Evolutionary conservation across 2,329 filamentous ascomycete genomes (phyloP).

Genomic region (Aciculosporium take): DNA sequence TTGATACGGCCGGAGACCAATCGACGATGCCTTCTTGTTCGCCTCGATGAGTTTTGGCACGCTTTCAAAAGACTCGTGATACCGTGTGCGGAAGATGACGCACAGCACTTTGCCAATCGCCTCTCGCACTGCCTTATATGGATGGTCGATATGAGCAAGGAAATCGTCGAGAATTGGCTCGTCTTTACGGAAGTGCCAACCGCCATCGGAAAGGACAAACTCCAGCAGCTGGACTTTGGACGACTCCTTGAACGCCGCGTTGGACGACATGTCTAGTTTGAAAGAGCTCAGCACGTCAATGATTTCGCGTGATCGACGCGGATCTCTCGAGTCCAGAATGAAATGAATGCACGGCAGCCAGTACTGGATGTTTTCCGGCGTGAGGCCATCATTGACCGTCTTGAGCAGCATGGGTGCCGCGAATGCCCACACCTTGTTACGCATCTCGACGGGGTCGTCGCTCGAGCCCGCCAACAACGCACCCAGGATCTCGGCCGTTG

Average conservation of each 20-base stretch:
- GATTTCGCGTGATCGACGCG: slow-evolving; percentile 72
- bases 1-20: slow-evolving; percentile 73
- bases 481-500: slow-evolving; percentile 84
- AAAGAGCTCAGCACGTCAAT: slow-evolving; percentile 73
- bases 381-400: slow-evolving; percentile 82
- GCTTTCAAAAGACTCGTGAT: slow-evolving; percentile 84
- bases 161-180: slow-evolving; percentile 83
- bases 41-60: slow-evolving; percentile 59
- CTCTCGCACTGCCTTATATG: slow-evolving; percentile 94
- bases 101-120: slow-evolving; percentile 83
- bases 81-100: slow-evolving; percentile 77
- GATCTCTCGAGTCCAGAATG: slow-evolving; percentile 77
- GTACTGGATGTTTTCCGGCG: slow-evolving; percentile 85
- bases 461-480: slow-evolving; percentile 69
- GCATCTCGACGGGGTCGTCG: slow-evolving; percentile 60
- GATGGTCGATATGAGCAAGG: slow-evolving; percentile 81
- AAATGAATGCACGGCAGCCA: slow-evolving; percentile 92
- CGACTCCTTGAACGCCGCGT: slow-evolving; percentile 97
- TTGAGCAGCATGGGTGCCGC: slow-evolving; percentile 76
- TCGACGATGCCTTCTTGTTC: slow-evolving; percentile 67
- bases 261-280: slow-evolving; percentile 83
- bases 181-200: slow-evolving; percentile 92
- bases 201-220: slow-evolving; percentile 71
- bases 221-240: slow-evolving; percentile 89
- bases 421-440: slow-evolving; percentile 72